These are phyloP conservation scores for Talaromyces liani DNA, from an alignment of 495 filamentous ascomycete genomes.

Conservation along the genomic window DNA sequence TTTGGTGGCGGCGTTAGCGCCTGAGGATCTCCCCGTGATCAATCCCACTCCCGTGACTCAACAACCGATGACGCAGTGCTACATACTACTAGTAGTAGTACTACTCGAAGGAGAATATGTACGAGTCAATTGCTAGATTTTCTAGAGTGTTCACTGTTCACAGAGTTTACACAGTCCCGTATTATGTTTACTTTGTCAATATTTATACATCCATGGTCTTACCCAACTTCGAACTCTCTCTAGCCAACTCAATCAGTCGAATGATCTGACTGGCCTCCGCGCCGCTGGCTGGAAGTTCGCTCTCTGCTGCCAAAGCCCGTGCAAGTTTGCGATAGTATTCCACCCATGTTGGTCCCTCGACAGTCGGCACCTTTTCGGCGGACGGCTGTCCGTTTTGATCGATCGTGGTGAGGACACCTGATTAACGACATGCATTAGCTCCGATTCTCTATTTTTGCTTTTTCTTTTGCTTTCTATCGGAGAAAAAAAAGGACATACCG, in stretches of 20 bases:
- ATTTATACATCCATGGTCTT: constrained; percentile 42
- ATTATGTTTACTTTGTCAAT: background rate
- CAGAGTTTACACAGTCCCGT: no score
- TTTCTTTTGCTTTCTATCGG: background rate
- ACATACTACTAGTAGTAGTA: no score
- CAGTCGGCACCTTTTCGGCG: constrained; percentile 46
- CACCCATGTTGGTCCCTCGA: constrained; percentile 62
- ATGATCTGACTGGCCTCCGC: constrained; percentile 65
- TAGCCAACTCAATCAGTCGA: constrained; percentile 63
- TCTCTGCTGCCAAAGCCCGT: constrained; percentile 54
- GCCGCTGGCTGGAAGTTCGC: constrained; percentile 63
- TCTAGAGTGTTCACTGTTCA: no score
- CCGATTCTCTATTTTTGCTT: background rate
- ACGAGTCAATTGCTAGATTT: background rate
- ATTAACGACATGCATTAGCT: background rate
- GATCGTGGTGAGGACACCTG: constrained; percentile 37
- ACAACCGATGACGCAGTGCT: background rate
- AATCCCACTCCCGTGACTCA: background rate
- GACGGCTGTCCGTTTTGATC: constrained; percentile 28
- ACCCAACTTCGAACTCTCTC: constrained; percentile 57
- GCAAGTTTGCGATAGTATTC: constrained; percentile 67
- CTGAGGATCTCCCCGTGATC: background rate
- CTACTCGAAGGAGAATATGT: background rate
- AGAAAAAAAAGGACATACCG: constrained; percentile 21
- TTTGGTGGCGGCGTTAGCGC: background rate